Conservation (phyloP, 164 flowering plant genomes). For the Hamamelis virginiana region DNA sequence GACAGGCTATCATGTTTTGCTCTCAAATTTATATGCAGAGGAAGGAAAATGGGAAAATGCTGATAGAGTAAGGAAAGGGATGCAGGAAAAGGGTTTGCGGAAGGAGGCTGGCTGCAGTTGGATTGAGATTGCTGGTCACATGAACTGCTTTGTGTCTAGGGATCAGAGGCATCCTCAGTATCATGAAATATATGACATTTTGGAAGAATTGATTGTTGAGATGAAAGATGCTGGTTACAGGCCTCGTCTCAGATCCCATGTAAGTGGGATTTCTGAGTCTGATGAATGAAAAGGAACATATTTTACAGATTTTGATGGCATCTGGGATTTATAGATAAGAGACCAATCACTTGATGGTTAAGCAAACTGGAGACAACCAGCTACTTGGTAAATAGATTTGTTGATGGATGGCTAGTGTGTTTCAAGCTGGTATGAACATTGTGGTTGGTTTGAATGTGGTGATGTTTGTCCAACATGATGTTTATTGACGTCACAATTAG, state of each 20-base stretch:
- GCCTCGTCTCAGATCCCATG: slow-evolving; percentile 15
- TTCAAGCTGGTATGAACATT: no score
- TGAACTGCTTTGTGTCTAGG: slow-evolving; percentile 53
- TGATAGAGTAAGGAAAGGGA: slow-evolving; percentile 57
- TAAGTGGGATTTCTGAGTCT: slow-evolving; percentile 16
- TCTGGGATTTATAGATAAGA: no score
- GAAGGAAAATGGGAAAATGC: slow-evolving; percentile 70
- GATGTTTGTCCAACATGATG: no score
- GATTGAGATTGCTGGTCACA: slow-evolving; percentile 58
- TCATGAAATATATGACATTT: slow-evolving; percentile 42
- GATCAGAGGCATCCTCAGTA: slow-evolving; percentile 57
- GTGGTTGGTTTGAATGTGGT: no score
- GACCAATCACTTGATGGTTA: no score
- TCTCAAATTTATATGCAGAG: slow-evolving; percentile 80
- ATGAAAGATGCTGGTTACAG: slow-evolving; percentile 47
- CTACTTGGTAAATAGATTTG: no score
- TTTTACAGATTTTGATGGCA: no score
- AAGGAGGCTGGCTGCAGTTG: slow-evolving; percentile 80
- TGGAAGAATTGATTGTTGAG: slow-evolving; percentile 43
- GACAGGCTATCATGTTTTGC: slow-evolving; percentile 73
- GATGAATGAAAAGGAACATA: slow-evolving; percentile 17
- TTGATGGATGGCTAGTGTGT: no score
- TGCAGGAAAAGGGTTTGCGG: slow-evolving; percentile 64
- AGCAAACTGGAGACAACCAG: no score
- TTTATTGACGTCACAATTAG: no score